phyloP scores from a whole-genome alignment of 2,329 filamentous ascomycete genomes.

The Colletotrichum tofieldiae region DNA sequence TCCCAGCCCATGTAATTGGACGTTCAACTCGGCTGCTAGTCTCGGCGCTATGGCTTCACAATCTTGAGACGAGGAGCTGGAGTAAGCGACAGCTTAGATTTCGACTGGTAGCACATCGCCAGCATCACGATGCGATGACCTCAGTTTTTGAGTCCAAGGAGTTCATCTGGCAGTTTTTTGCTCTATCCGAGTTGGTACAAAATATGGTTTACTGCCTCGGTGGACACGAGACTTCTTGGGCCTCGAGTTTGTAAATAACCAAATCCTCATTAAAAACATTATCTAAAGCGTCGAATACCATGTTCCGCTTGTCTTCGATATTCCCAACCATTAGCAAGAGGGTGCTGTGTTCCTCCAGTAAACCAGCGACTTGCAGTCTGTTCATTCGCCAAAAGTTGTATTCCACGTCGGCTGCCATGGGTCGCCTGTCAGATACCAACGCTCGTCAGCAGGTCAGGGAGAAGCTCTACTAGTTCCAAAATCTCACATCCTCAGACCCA shows the following conservation, averaged over 20 bases:
- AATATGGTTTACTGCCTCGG: not conserved
- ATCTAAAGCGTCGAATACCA: not conserved
- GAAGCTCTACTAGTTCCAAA: constrained; percentile 65
- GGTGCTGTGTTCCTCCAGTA: not conserved
- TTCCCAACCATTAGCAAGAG: not conserved
- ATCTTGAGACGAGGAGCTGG: not conserved
- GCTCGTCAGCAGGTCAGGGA: constrained; percentile 63
- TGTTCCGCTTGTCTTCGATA: not conserved
- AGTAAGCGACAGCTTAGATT: not conserved
- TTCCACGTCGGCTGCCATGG: not conserved
- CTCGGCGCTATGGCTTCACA: not conserved
- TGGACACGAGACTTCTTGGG: too few species aligned
- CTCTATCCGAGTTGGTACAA: not conserved
- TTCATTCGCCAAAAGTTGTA: not conserved
- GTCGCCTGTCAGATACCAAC: constrained; percentile 46
- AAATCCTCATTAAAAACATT: not conserved
- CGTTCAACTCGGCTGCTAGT: not conserved
- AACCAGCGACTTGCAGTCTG: not conserved
- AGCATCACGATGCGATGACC: not conserved
- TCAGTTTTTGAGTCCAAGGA: not conserved
- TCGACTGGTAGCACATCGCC: not conserved
- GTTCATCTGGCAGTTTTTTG: not conserved
- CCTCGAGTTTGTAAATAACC: not conserved
- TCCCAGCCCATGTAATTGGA: not conserved
- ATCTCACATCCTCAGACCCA: constrained; percentile 55